phyloP scores from a whole-genome alignment of 441 rosid genomes.

The Mallotus japonicus region DNA sequence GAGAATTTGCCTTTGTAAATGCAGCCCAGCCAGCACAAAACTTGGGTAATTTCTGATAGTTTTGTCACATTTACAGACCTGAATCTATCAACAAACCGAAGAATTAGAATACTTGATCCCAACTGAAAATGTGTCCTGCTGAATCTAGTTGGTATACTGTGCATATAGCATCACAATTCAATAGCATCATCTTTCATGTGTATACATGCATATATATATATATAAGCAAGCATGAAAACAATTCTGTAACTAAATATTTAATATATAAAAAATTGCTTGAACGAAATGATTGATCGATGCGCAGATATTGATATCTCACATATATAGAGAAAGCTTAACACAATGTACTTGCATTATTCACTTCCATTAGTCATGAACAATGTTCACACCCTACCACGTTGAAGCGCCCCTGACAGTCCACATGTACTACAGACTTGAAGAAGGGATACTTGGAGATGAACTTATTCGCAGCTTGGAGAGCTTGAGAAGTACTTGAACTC shows the following conservation, averaged over 20 bases:
- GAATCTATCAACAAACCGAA: slow-evolving; percentile 15
- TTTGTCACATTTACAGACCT: slow-evolving; percentile 20
- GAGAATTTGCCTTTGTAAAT: slow-evolving; percentile 26
- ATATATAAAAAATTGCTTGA: too few species aligned
- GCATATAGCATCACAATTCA: neutral
- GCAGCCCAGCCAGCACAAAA: slow-evolving; percentile 24
- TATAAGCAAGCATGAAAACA: too few species aligned
- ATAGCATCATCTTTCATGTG: too few species aligned
- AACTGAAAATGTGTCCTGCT: neutral
- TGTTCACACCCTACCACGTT: neutral
- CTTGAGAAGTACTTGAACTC: neutral
- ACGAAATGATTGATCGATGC: too few species aligned
- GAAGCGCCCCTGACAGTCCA: neutral
- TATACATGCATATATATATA: too few species aligned
- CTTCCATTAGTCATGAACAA: neutral
- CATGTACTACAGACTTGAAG: neutral
- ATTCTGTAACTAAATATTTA: too few species aligned
- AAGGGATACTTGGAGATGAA: neutral
- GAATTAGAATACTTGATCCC: neutral
- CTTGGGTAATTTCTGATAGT: neutral
- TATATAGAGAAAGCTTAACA: neutral
- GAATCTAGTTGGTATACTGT: slow-evolving; percentile 23
- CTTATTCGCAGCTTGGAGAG: neutral
- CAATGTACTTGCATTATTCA: neutral
- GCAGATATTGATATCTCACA: too few species aligned